Conservation (phyloP, 2,329 filamentous ascomycete species). For the Xylaria sp. region DNA sequence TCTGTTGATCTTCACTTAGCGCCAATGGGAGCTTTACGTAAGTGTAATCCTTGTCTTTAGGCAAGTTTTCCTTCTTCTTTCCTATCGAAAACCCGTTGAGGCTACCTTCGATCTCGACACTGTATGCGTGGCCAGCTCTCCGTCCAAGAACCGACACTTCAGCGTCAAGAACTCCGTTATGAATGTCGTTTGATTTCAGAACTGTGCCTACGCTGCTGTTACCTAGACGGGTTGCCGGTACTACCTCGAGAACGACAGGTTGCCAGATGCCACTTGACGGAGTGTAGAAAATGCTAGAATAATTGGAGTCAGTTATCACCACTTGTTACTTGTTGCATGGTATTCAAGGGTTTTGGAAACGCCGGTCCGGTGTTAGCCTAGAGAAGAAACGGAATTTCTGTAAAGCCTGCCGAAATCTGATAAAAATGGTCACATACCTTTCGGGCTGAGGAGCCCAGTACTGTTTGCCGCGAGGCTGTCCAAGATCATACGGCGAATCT, state of each 20-base stretch:
- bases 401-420: no score
- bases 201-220: conserved; percentile 65
- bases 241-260: conserved; percentile 61
- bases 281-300: conserved; percentile 66
- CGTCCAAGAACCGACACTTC: conserved; percentile 56
- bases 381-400: no score
- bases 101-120: conserved; percentile 59
- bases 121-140: conserved; percentile 51
- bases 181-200: conserved; percentile 59
- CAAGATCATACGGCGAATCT: conserved; percentile 68
- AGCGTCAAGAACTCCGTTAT: conserved; percentile 56
- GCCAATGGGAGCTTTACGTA: conserved; percentile 55
- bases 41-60: conserved; percentile 55
- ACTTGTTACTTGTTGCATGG: no score
- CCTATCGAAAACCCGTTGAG: conserved; percentile 56
- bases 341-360: no score
- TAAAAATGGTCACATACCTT: no score
- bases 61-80: conserved; percentile 50
- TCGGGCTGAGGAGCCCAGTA: conserved; percentile 67
- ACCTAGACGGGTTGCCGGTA: conserved; percentile 57
- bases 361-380: no score
- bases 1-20: conserved; percentile 49
- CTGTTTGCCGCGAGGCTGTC: conserved; percentile 71
- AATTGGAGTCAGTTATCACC: no score
- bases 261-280: conserved; percentile 65